Evolutionary conservation across 106 monocot species (phyloP), one percentile per base, ranked within the genome.

Genomic region (Cymbidium sinense): DNA sequence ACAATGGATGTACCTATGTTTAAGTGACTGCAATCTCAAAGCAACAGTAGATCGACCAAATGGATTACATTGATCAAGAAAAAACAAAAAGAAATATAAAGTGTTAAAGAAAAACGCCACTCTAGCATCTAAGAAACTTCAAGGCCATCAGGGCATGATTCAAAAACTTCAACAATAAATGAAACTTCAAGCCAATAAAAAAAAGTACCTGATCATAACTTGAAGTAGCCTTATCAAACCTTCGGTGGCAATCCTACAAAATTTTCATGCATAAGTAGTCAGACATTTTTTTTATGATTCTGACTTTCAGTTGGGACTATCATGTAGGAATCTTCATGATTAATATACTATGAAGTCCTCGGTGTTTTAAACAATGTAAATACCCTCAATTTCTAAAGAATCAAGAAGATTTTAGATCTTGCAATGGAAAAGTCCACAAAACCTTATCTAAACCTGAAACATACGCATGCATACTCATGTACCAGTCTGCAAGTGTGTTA

Each of bases 221-320:
- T 75, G 73, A 31, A 28, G 91, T 80, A 61, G 95, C 95, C 79
- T 90, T 95, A 80, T 92, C 95, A 81, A 92, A 91, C 3, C 95
- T 86, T 34, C 85, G 79, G 27, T 89, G 87, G 77, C 86, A 84
- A 39, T 95, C 95, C 95, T 95, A 77, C 61, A 77, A 76, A 52
- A 54, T 25, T 52, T 15, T 39, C 39, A 36, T 7, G 21, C 23
- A 71, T 39, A 39, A 37, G 34, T 70, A 34, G 37, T 71, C 20
- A 67, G 7, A 37, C 37, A 0, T 36, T 7, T 71, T 7, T 71
- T 71, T 19, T 71, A 71, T 36, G 71, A 39, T 36, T 39, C 37
- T 39, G 36, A 39, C 37, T 71, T 39, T n/a, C 37, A 39, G 37
- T 39, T 36, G 34, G 37, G 19, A 39, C 15, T 71, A 20, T 13